Percentiles rank a stretch among this genome's conserved stretches.
phyloP scores from a whole-genome alignment of 1,139 yeast genomes.

The Scheffersomyces parashehatae region DNA sequence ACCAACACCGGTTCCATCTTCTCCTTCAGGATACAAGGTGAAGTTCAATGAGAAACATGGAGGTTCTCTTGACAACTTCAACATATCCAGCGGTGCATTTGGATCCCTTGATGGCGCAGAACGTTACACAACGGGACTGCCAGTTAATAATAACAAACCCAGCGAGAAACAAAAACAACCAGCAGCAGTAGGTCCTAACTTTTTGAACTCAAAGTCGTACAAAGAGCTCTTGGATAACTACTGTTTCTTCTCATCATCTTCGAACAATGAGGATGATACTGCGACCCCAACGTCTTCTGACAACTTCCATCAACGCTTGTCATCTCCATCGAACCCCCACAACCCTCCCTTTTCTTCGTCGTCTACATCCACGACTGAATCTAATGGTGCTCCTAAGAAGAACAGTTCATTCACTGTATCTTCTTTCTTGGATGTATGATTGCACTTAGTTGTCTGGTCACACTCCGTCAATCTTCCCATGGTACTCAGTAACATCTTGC shows the following conservation, averaged over 20 bases:
- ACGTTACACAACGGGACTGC: too few relatives aligned
- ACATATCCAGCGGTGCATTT: background rate
- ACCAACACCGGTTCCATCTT: background rate
- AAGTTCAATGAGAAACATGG: background rate
- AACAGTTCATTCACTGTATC: constrained; percentile 24
- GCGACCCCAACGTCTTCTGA: constrained; percentile 8
- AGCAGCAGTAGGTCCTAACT: background rate
- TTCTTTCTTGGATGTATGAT: constrained; percentile 23
- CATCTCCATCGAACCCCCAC: constrained; percentile 1
- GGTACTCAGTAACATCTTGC: too few relatives aligned
- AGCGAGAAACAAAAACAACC: too few relatives aligned
- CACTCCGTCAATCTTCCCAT: too few relatives aligned
- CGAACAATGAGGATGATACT: constrained; percentile 2
- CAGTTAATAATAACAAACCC: too few relatives aligned
- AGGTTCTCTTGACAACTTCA: background rate
- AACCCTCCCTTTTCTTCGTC: background rate
- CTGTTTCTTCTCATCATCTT: constrained; percentile 53
- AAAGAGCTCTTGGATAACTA: constrained; percentile 69
- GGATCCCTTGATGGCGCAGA: background rate
- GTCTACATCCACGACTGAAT: constrained; percentile 1
- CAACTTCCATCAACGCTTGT: constrained; percentile 4
- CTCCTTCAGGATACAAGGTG: background rate
- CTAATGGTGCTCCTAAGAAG: background rate
- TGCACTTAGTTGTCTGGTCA: constrained; percentile 1
- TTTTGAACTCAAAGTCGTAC: constrained; percentile 60